Evolutionary conservation across 1,284 basidiomycete genomes (phyloP).

Genomic region (Erythrobasidium hasegawianum): DNA sequence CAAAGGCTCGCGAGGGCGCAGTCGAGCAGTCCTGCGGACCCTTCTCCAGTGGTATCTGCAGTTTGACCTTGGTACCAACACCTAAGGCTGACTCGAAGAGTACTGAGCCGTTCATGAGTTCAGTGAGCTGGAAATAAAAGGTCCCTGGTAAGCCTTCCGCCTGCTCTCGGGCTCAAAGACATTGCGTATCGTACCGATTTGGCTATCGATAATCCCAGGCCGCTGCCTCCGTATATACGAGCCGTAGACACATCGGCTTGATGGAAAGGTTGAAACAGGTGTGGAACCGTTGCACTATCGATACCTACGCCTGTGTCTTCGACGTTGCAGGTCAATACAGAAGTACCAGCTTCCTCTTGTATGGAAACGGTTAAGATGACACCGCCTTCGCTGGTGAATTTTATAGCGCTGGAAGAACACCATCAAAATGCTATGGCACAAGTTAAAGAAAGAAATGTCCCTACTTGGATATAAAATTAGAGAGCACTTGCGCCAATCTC

Average conservation of each 20-base stretch:
- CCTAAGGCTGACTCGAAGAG: slow-evolving; percentile 36
- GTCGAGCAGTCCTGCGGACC: background rate
- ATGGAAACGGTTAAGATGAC: slow-evolving; percentile 47
- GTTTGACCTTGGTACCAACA: slow-evolving; percentile 35
- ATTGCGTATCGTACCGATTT: slow-evolving; percentile 41
- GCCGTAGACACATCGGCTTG: slow-evolving; percentile 41
- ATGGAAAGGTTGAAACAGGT: slow-evolving; percentile 50
- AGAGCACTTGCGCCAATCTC: slow-evolving; percentile 42
- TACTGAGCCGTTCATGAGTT: slow-evolving; percentile 43
- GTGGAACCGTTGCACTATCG: slow-evolving; percentile 44
- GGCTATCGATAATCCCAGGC: slow-evolving; percentile 45
- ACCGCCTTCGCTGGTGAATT: slow-evolving; percentile 48
- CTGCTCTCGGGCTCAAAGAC: no score
- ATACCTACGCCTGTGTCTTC: slow-evolving; percentile 50
- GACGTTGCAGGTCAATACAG: slow-evolving; percentile 47
- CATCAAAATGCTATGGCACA: no score
- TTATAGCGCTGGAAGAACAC: slow-evolving; percentile 48
- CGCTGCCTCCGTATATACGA: slow-evolving; percentile 41
- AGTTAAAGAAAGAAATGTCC: slow-evolving; percentile 36
- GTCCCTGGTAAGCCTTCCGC: no score
- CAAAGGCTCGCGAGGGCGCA: no score
- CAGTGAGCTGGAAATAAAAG: slow-evolving; percentile 41
- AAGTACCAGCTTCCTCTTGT: slow-evolving; percentile 43
- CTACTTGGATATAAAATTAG: slow-evolving; percentile 34
- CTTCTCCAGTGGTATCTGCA: slow-evolving; percentile 11